Conservation (phyloP, 352 stramenopile genomes). For the Globisporangium perplexum region DNA sequence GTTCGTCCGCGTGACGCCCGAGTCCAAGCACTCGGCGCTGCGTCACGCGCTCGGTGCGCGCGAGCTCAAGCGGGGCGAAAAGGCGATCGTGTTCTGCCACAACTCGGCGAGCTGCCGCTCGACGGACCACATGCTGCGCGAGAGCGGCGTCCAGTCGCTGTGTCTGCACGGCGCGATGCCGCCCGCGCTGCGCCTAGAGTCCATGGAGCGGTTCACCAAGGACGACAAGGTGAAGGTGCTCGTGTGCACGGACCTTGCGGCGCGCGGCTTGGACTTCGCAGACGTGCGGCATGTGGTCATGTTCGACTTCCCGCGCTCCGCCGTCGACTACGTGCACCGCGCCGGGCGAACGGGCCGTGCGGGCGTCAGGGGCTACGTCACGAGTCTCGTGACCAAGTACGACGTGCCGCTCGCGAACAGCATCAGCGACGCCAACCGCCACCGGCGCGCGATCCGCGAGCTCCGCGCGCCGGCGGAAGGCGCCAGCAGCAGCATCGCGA, state of each 20-base stretch:
- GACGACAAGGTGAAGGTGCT: constrained; percentile 58
- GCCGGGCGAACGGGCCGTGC: constrained; percentile 65
- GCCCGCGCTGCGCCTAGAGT: constrained; percentile 36
- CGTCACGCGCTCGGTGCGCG: constrained; percentile 46
- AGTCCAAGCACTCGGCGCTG: constrained; percentile 66
- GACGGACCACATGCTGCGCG: constrained; percentile 78
- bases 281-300: constrained; percentile 90
- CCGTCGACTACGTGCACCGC: constrained; percentile 93
- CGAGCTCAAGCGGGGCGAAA: constrained; percentile 25
- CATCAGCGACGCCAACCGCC: constrained; percentile 60
- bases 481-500: too few relatives aligned
- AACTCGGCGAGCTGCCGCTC: constrained; percentile 67
- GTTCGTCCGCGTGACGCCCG: constrained; percentile 55
- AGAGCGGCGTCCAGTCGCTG: constrained; percentile 55
- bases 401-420: constrained; percentile 56
- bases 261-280: constrained; percentile 89
- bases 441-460: constrained; percentile 48
- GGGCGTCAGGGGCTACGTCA: constrained; percentile 53
- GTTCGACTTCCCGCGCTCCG: constrained; percentile 91
- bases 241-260: constrained; percentile 92
- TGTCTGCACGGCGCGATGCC: constrained; percentile 83
- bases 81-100: constrained; percentile 76
- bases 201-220: constrained; percentile 49
- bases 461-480: constrained; percentile 23
- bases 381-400: constrained; percentile 71